These are phyloP conservation scores for Cornus kousa DNA, from an alignment of 148 eudicot genomes.

Conservation along the genomic window DNA sequence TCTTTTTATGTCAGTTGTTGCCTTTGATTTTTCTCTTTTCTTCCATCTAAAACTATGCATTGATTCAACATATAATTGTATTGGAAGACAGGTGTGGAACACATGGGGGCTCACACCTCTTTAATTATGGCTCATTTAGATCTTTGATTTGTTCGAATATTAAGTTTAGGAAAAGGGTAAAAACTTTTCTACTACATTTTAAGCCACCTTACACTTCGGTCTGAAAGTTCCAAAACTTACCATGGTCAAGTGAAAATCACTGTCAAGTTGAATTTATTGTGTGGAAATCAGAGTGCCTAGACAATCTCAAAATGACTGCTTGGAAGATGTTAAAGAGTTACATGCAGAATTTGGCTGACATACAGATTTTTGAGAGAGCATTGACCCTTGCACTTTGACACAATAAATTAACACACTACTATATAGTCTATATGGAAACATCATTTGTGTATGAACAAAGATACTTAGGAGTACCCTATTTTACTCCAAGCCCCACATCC, in stretches of 20 bases:
- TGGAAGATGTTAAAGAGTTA: neutral
- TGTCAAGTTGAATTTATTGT: no score
- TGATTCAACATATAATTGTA: neutral
- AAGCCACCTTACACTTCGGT: no score
- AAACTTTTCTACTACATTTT: no score
- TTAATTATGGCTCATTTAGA: no score
- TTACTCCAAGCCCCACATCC: constrained; percentile 10
- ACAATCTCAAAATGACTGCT: no score
- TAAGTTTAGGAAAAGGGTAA: no score
- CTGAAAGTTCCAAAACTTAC: no score
- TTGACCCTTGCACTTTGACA: neutral
- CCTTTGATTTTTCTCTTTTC: neutral
- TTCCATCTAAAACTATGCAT: neutral
- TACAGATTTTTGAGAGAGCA: neutral
- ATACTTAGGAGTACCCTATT: neutral
- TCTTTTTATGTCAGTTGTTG: neutral
- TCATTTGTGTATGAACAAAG: neutral
- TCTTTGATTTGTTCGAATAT: no score
- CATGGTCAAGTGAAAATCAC: no score
- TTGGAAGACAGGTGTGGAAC: no score
- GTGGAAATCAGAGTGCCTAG: no score
- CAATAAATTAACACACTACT: neutral
- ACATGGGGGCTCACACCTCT: no score
- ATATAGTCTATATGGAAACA: neutral
- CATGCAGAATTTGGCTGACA: neutral